phyloP scores from a whole-genome alignment of 352 stramenopile genomes.

The Phytophthora brassicae region DNA sequence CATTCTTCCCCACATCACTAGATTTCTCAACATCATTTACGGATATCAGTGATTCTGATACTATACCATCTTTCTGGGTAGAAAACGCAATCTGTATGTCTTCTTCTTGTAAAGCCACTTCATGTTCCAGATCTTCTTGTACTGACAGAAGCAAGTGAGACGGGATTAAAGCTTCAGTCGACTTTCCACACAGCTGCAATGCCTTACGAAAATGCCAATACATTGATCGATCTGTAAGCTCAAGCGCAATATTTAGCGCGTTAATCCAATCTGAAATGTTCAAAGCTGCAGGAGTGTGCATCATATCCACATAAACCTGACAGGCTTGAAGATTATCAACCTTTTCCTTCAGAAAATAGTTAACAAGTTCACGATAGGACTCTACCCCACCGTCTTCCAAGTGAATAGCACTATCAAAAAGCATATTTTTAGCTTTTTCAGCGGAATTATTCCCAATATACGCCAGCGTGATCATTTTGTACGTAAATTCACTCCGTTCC shows the following conservation, averaged over 20 bases:
- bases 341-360: slow-evolving; percentile 35
- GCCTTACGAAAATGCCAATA: slow-evolving; percentile 64
- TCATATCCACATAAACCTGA: slow-evolving; percentile 55
- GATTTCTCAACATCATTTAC: neutral
- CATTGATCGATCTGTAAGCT: slow-evolving; percentile 43
- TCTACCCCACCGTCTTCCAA: slow-evolving; percentile 35
- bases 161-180: neutral
- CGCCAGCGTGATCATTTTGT: slow-evolving; percentile 8
- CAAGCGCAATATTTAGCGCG: slow-evolving; percentile 41
- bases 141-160: neutral
- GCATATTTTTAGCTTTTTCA: slow-evolving; percentile 8
- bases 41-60: neutral
- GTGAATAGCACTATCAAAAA: slow-evolving; percentile 22
- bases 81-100: neutral
- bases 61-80: neutral
- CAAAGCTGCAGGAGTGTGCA: slow-evolving; percentile 48
- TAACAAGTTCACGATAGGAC: slow-evolving; percentile 59
- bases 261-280: slow-evolving; percentile 50
- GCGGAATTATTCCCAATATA: slow-evolving; percentile 6
- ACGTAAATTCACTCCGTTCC: slow-evolving; percentile 4
- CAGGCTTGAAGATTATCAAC: slow-evolving; percentile 41
- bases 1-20: neutral
- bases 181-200: neutral
- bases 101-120: neutral
- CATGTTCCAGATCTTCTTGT: neutral